A percentile compares a stretch with the other conserved stretches of the same genome.
Evolutionary conservation across 495 filamentous ascomycete species (phyloP).

Genomic region (Lasiosphaeria ovina): DNA sequence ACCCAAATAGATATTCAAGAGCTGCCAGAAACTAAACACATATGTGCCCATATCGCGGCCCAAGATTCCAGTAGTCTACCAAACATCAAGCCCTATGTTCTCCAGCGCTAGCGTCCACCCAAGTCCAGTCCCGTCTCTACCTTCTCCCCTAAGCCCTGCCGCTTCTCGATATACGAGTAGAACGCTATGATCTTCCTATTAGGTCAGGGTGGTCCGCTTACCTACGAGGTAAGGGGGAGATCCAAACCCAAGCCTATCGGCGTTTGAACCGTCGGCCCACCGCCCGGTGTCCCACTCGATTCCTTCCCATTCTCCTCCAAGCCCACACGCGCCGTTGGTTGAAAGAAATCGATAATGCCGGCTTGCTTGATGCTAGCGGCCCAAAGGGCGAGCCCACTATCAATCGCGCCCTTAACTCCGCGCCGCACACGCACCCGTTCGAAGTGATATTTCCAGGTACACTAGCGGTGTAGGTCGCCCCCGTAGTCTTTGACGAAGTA

Average conservation of each 20-base stretch:
- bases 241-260: conserved; percentile 13
- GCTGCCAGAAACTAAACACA: no score
- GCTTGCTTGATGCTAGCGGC: conserved; percentile 10
- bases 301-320: conserved; percentile 15
- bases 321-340: conserved; percentile 11
- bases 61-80: neutral
- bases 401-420: conserved; percentile 11
- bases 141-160: no score
- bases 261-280: conserved; percentile 13
- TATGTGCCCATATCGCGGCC: no score
- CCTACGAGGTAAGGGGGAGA: conserved; percentile 13
- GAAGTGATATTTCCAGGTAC: conserved; percentile 15
- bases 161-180: no score
- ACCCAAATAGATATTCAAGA: neutral
- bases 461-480: conserved; percentile 11
- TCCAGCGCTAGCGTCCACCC: no score
- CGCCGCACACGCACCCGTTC: conserved; percentile 6
- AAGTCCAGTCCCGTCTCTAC: no score
- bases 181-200: conserved; percentile 15
- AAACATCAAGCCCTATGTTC: conserved; percentile 11
- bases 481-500: conserved; percentile 13
- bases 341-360: conserved; percentile 12
- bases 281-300: conserved; percentile 10
- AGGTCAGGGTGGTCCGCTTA: conserved; percentile 11
- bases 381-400: conserved; percentile 10